Evolutionary conservation across 305 asterid genomes (phyloP), one percentile per base, ranked within the genome.

Genomic region (Fraxinus albicans): DNA sequence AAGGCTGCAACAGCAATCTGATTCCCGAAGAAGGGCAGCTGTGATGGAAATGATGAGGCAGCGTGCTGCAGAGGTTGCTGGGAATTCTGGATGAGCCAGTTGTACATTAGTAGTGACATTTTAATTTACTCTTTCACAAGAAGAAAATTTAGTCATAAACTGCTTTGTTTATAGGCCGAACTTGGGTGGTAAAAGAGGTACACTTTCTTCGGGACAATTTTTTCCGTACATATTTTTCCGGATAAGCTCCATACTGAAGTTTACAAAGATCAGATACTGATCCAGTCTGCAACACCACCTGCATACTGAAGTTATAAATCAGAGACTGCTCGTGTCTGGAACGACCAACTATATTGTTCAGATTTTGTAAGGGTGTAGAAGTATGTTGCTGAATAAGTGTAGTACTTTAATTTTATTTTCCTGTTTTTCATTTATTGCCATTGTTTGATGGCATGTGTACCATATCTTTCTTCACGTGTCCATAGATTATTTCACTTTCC

Each of bases 41-140:
- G 93, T 92, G 6, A 91, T 79, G 89, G 97, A 92, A 83, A 92
- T 92, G 97, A 92, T 91, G 93, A 89, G 97, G 89, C 95, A 90
- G 83, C 94, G 96, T 12, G 92, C 92, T 27, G 93, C 92, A 17
- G 92, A 89, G 83, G 90, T 88, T 65, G 86, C 85, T 8, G 38
- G 85, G 82, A 78, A 65, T 77, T 86, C 89, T 15, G 85, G 88
- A 86, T 75, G n/a, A 38, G 25, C 42, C 84, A 27, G 38, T 76
- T 86, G 89, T 88, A 86, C 85, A 83, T 86, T 53, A 55, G 27
- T 81, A 40, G 77, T 33, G 19, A 73, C 83, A 55, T 38, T 73
- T 73, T 58, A 55, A 77, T 55, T 72, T 4, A 50, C 80, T 31
- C 13, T 79, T 82, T 38, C 73, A 40, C 80, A 25, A 86, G 38